These are phyloP conservation scores for Rhodofomes roseus DNA, from an alignment of 1,284 basidiomycete genomes.

Conservation along the genomic window DNA sequence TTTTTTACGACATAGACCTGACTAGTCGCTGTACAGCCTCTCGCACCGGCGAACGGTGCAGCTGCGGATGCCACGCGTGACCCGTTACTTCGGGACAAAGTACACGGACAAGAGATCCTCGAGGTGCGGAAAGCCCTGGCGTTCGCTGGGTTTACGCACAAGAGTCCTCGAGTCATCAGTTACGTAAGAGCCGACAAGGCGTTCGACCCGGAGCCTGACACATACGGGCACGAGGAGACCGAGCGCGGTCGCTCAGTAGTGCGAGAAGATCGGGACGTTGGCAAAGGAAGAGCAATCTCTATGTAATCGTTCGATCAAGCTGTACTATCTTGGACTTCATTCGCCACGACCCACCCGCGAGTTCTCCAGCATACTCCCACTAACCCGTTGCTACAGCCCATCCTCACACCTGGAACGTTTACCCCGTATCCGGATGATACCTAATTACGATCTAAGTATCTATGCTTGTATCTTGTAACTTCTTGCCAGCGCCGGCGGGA, in stretches of 20 bases:
- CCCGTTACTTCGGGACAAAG: slow-evolving; percentile 80
- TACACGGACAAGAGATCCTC: slow-evolving; percentile 82
- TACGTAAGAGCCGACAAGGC: slow-evolving; percentile 71
- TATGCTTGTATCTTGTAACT: slow-evolving; percentile 4
- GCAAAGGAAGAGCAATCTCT: slow-evolving; percentile 73
- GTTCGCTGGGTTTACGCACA: slow-evolving; percentile 88
- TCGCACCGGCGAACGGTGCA: slow-evolving; percentile 85
- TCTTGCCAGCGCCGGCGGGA: neutral
- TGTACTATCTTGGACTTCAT: slow-evolving; percentile 7
- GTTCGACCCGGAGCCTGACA: slow-evolving; percentile 54
- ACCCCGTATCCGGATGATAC: neutral
- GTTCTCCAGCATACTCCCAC: slow-evolving; percentile 2
- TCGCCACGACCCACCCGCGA: slow-evolving; percentile 17
- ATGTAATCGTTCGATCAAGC: slow-evolving; percentile 39
- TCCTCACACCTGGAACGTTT: neutral
- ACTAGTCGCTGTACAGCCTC: slow-evolving; percentile 49
- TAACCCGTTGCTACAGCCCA: neutral
- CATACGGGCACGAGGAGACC: slow-evolving; percentile 43
- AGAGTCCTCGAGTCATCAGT: slow-evolving; percentile 73
- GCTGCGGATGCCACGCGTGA: slow-evolving; percentile 83
- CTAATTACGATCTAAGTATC: neutral
- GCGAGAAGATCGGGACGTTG: slow-evolving; percentile 53
- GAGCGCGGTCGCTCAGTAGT: slow-evolving; percentile 59
- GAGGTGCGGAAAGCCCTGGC: slow-evolving; percentile 89
- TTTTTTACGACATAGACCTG: neutral